Percentiles rank a stretch among this genome's conserved stretches.
Evolutionary conservation across 805 yeast genomes (phyloP).

Genomic region (Zygotorulaspora sp.): DNA sequence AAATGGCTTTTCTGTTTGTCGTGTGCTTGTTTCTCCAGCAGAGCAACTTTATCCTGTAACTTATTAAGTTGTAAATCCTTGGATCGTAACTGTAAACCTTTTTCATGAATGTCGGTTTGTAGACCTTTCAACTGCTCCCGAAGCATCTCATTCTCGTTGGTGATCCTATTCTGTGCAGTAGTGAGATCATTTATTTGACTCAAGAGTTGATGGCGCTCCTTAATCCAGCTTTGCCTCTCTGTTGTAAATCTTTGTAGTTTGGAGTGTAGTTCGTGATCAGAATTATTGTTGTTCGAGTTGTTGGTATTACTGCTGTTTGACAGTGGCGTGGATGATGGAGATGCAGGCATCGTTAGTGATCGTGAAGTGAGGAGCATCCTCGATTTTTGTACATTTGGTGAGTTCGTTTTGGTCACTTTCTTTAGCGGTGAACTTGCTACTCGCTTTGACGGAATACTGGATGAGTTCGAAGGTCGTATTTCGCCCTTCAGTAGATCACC

Average conservation of each 20-base stretch:
- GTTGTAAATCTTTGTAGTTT: slow-evolving; percentile 43
- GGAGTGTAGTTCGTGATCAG: no score
- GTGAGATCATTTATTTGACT: slow-evolving; percentile 30
- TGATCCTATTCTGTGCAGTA: slow-evolving; percentile 42
- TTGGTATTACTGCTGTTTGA: slow-evolving; percentile 15
- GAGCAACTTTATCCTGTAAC: slow-evolving; percentile 21
- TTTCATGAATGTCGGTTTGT: slow-evolving; percentile 21
- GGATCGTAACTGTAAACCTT: slow-evolving; percentile 22
- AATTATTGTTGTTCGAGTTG: no score
- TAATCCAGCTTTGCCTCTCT: slow-evolving; percentile 44
- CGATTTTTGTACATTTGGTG: slow-evolving; percentile 15
- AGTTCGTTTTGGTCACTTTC: slow-evolving; percentile 24
- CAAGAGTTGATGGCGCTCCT: slow-evolving; percentile 32
- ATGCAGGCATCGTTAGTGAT: slow-evolving; percentile 17
- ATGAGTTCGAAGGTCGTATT: slow-evolving; percentile 8
- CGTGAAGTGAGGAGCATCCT: slow-evolving; percentile 26
- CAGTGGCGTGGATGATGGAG: slow-evolving; percentile 7
- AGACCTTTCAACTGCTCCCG: slow-evolving; percentile 31
- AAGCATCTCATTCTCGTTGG: slow-evolving; percentile 41
- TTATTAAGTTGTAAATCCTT: slow-evolving; percentile 22
- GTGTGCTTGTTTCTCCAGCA: slow-evolving; percentile 11
- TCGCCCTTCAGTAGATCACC: no score
- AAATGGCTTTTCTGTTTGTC: slow-evolving; percentile 10
- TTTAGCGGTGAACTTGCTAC: slow-evolving; percentile 69
- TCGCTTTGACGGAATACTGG: slow-evolving; percentile 59